Percentiles rank a stretch among this genome's conserved stretches.
These are phyloP conservation scores for Nothophytophthora sp. DNA, from an alignment of 352 stramenopile species.

Conservation along the genomic window DNA sequence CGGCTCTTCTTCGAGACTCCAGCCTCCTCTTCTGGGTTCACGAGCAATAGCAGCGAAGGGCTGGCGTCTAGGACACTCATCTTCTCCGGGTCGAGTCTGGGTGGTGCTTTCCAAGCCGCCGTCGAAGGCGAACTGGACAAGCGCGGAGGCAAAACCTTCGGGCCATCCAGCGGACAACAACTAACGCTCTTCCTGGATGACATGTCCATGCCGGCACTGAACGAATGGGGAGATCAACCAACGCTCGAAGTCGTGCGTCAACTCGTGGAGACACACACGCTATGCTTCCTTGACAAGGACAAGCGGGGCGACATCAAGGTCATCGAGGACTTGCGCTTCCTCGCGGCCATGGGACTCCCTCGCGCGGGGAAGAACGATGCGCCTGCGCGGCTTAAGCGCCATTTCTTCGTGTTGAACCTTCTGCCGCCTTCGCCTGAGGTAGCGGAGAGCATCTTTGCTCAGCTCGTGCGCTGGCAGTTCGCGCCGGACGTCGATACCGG, in stretches of 20 bases:
- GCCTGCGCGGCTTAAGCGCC: constrained; percentile 87
- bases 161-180: constrained; percentile 64
- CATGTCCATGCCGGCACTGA: constrained; percentile 63
- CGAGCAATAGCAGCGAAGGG: constrained; percentile 29
- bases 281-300: constrained; percentile 87
- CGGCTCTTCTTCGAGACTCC: constrained; percentile 74
- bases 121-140: constrained; percentile 82
- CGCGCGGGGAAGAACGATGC: constrained; percentile 82
- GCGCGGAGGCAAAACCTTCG: constrained; percentile 79
- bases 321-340: constrained; percentile 67
- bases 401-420: constrained; percentile 91
- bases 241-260: constrained; percentile 78
- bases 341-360: constrained; percentile 67
- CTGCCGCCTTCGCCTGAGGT: constrained; percentile 69
- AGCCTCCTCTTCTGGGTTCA: constrained; percentile 7
- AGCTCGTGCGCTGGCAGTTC: constrained; percentile 71
- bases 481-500: constrained; percentile 19
- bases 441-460: constrained; percentile 88
- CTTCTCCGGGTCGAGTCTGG: constrained; percentile 83
- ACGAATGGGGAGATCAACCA: constrained; percentile 77
- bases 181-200: constrained; percentile 86
- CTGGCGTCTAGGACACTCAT: constrained; percentile 85
- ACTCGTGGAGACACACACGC: constrained; percentile 59
- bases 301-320: constrained; percentile 81
- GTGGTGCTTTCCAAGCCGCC: constrained; percentile 77